Base-by-base conservation (phyloP, 345 rosid species). In the Raphanus raphanistrum region DNA sequence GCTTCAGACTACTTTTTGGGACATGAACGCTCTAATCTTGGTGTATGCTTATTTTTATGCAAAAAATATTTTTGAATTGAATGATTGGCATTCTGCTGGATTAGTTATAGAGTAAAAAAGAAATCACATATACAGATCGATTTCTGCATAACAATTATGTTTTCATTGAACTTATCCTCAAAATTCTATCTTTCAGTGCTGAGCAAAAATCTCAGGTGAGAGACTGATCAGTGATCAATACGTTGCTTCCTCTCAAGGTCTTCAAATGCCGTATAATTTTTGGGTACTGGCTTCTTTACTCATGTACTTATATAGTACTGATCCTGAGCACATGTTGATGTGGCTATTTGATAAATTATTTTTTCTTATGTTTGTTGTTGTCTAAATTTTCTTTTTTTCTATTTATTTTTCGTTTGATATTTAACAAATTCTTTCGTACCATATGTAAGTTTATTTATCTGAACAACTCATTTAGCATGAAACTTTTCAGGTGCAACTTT, bases 121-220 rank as follows among this genome's bases (percentile, higher is more conserved):
- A n/a, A n/a, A n/a, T n/a, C n/a, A n/a, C n/a, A n/a, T n/a, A n/a
- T n/a, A n/a, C n/a, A n/a, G n/a, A n/a, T n/a, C n/a, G n/a, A 33
- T 25, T n/a, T 50, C n/a, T n/a, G n/a, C n/a, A n/a, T n/a, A n/a
- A n/a, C n/a, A n/a, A n/a, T 11, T 66, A 55, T 31, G 41, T 74
- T 85, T 81, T 93, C 68, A 93, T 91, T 82, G 98, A 96, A 72
- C 71, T 93, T 81, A 87, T 95, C 73, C 93, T 95, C 66, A 97
- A 98, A 71, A 92, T 93, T 81, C 99, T 98, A 64, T 98, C 98
- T 52, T 95, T 95, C 76, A 95, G 89, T 82, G 99, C 99, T 0
- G 99, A 90, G 35, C 76, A 80, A 43, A 72, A 80, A 43, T 76
- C 82, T 70, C 68, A 80, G 79, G 79, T 80, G 4, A 80, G 73